phyloP scores from a whole-genome alignment of 805 yeast species.

The Candida oleophila region DNA sequence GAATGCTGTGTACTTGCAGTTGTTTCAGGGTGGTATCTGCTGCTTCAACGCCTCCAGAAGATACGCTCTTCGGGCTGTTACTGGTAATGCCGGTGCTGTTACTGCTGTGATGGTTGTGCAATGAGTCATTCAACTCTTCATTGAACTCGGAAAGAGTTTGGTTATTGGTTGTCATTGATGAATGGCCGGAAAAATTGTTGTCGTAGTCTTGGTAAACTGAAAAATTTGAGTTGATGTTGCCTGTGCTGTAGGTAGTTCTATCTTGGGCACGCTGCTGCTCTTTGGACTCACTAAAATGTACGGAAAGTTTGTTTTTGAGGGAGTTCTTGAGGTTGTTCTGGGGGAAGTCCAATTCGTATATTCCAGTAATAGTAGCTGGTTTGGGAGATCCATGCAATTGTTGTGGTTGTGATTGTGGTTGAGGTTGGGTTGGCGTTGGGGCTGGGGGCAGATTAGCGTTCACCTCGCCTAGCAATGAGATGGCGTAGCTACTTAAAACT shows the following conservation, averaged over 20 bases:
- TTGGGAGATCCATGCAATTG: slow-evolving; percentile 6
- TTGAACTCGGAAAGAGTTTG: slow-evolving; percentile 3
- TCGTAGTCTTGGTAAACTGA: slow-evolving; percentile 5
- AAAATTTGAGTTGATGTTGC: background rate
- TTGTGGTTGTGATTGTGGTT: slow-evolving; percentile 6
- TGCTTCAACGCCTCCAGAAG: background rate
- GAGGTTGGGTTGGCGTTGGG: slow-evolving; percentile 3
- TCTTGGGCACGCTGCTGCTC: background rate
- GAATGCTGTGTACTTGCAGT: slow-evolving; percentile 16
- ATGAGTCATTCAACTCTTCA: slow-evolving; percentile 2
- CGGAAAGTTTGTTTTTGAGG: slow-evolving; percentile 30
- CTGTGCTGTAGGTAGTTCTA: background rate
- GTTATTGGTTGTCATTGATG: slow-evolving; percentile 4
- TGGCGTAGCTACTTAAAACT: slow-evolving; percentile 56
- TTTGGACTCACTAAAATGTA: slow-evolving; percentile 25
- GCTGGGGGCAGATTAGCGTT: slow-evolving; percentile 7
- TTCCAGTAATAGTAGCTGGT: slow-evolving; percentile 29
- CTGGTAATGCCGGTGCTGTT: background rate
- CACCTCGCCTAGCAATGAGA: slow-evolving; percentile 46
- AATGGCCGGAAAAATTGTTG: slow-evolving; percentile 3
- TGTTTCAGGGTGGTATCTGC: background rate
- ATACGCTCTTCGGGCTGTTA: slow-evolving; percentile 3
- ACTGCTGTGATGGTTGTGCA: slow-evolving; percentile 1
- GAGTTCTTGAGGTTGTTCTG: slow-evolving; percentile 15
- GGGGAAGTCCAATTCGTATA: slow-evolving; percentile 33